Conservation (phyloP, 345 rosid species). For the Eucalyptus curtisii region DNA sequence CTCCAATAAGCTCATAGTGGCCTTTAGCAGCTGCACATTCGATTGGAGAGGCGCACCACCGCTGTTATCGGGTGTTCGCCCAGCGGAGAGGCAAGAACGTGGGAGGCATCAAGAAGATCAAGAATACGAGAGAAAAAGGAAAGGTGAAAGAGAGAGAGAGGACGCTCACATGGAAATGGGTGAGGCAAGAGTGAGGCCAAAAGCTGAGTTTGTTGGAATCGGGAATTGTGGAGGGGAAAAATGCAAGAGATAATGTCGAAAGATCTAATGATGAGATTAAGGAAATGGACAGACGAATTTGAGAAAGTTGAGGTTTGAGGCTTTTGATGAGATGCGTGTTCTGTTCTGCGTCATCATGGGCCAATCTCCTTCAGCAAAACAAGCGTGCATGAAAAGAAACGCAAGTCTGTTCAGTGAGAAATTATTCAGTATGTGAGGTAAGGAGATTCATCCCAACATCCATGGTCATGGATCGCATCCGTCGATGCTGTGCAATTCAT, state of each 20-base stretch:
- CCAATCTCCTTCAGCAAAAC: neutral
- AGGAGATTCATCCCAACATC: neutral
- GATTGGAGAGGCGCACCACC: slow-evolving; percentile 96
- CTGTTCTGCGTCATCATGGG: neutral
- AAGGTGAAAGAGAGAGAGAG: neutral
- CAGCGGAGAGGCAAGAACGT: slow-evolving; percentile 79
- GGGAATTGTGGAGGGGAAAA: neutral
- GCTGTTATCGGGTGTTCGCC: slow-evolving; percentile 94
- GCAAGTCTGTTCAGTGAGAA: neutral
- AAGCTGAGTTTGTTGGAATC: neutral
- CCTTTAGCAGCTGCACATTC: slow-evolving; percentile 91
- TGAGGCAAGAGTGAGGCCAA: neutral
- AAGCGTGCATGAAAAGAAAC: neutral
- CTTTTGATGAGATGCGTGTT: neutral
- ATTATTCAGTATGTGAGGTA: neutral
- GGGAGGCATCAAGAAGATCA: neutral
- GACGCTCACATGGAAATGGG: neutral
- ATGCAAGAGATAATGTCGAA: neutral
- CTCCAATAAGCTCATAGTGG: slow-evolving; percentile 75
- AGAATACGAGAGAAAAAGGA: too few species aligned
- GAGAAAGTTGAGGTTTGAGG: neutral
- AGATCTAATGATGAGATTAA: neutral
- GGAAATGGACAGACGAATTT: neutral
- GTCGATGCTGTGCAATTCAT: fast-evolving
- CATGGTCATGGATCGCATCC: too few species aligned